Evolutionary conservation across 306 rosid species (phyloP), one percentile per base, ranked within the genome.

Genomic region (Glycine tomentella): DNA sequence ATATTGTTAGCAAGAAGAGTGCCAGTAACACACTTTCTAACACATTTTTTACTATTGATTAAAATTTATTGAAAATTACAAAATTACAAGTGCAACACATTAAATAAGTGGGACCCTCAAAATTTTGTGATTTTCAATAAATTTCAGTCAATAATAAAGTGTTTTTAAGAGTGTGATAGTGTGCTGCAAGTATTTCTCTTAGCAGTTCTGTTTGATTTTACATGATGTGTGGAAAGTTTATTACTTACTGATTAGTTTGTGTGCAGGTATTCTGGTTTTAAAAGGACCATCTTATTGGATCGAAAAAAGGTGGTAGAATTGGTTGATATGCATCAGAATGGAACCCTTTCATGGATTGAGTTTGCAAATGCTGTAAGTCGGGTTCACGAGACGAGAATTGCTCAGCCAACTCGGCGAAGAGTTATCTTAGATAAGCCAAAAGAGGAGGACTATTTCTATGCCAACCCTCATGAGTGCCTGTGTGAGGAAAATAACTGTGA

Each of bases 391-490:
- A 82, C 17, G 46, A 88, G 89, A 85, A 88, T 86, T 80, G 98
- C 90, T 72, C 89, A 85, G 80, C 98, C 96, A 77, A 82, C 80
- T 71, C 89, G 9, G 71, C 91, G 98, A 0, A 67, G 57, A 75
- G 92, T 89, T 48, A 82, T 89, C 9, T 61, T 73, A 6, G 97
- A 94, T 50, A 89, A 67, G 80, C 98, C 98, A 3, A 94, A 92
- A 86, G 98, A 94, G 85, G 98, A 94, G 75, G 96, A 94, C 80
- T 94, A 94, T 82, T 94, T 94, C 82, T 94, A 89, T 69, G 94
- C 98, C 76, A 94, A 94, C 84, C 97, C 98, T 69, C 86, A 89
- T 0, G 98, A 94, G 83, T 94, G 98, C 80, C 83, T 94, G 7
- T 94, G 96, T n/a, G n/a, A 82, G 83, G 89, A 81, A 83, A 77